These are phyloP conservation scores for Cladosporium sp. DNA, from an alignment of 2,329 filamentous ascomycete genomes.

Conservation along the genomic window DNA sequence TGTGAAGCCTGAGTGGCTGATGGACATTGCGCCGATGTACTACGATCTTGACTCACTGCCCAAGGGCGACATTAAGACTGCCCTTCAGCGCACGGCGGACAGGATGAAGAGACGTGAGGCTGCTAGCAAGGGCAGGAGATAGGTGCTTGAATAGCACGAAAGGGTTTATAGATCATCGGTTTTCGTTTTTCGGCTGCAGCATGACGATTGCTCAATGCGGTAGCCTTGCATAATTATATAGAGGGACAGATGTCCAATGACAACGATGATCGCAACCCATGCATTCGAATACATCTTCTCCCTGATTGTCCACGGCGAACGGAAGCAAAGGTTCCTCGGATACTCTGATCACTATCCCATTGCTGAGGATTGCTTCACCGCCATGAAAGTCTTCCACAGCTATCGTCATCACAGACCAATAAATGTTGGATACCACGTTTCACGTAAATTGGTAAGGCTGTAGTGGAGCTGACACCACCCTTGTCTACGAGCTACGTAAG, in stretches of 20 bases:
- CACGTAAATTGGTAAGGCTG: too few species aligned
- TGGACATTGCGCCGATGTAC: constrained; percentile 91
- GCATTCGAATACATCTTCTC: too few species aligned
- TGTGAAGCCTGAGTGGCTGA: constrained; percentile 87
- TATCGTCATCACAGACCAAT: background rate
- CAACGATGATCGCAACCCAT: too few species aligned
- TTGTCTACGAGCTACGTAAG: too few species aligned
- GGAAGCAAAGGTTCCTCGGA: too few species aligned
- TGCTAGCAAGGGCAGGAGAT: constrained; percentile 9
- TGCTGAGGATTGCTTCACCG: too few species aligned
- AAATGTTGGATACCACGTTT: too few species aligned
- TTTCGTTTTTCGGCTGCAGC: too few species aligned
- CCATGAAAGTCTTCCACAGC: too few species aligned
- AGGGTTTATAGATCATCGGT: background rate
- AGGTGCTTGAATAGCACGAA: background rate
- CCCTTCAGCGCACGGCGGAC: constrained; percentile 51
- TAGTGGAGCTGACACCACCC: too few species aligned
- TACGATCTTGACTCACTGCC: constrained; percentile 80
- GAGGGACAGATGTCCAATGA: background rate
- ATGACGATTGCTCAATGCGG: background rate
- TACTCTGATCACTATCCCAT: too few species aligned
- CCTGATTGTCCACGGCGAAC: too few species aligned
- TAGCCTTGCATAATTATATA: background rate
- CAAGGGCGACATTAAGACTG: constrained; percentile 79
- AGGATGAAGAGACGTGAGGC: constrained; percentile 44